phyloP scores from a whole-genome alignment of 192 early-diverging fungal species.

The Ambispora gerdemannii region DNA sequence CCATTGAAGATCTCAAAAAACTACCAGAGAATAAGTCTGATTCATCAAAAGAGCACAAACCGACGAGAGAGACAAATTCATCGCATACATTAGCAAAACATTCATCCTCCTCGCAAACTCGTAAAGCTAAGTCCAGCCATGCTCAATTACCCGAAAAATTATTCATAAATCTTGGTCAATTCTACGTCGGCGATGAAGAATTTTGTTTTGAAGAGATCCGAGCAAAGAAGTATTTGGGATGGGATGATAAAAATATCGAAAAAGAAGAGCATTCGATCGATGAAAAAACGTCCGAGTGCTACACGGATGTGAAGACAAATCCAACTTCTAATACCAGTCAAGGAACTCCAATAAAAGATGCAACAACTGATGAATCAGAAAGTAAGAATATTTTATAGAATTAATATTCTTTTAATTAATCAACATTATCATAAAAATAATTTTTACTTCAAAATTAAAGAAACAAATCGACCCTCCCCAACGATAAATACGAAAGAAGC shows the following conservation, averaged over 20 bases:
- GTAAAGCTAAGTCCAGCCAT: background rate
- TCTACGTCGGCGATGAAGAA: conserved; percentile 18
- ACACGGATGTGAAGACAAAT: background rate
- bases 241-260: background rate
- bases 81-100: background rate
- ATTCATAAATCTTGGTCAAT: background rate
- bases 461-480: conserved; percentile 17
- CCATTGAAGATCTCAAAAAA: background rate
- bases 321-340: background rate
- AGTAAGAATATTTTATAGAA: background rate
- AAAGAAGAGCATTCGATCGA: background rate
- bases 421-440: background rate
- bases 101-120: background rate
- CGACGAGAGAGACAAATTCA: background rate
- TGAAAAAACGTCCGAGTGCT: background rate
- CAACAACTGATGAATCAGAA: too few species aligned
- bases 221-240: background rate
- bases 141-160: background rate
- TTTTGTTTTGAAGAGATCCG: conserved; percentile 25
- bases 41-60: background rate
- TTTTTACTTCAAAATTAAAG: background rate
- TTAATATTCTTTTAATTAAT: background rate
- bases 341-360: too few species aligned
- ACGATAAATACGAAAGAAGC: conserved; percentile 22
- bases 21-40: too few species aligned